A percentile compares a stretch with the other conserved stretches of the same genome.
phyloP scores from a whole-genome alignment of 2,329 filamentous ascomycete species.

The Akanthomyces muscarius region DNA sequence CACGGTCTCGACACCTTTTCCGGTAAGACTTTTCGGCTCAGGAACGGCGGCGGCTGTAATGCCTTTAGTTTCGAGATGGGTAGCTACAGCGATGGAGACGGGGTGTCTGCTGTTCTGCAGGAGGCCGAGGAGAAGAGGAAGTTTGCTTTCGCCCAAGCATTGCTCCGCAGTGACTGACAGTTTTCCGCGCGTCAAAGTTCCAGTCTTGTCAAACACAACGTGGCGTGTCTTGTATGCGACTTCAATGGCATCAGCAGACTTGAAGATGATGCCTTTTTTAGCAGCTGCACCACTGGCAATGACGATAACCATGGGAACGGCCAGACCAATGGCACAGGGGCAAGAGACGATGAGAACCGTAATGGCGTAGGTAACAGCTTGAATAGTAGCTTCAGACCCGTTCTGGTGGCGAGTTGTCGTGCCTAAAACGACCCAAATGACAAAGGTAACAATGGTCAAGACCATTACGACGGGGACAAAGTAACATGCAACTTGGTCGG shows the following conservation, averaged over 20 bases:
- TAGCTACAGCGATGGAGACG: constrained; percentile 45
- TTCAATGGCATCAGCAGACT: constrained; percentile 61
- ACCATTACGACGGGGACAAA: constrained; percentile 64
- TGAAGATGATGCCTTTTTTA: constrained; percentile 63
- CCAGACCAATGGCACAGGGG: constrained; percentile 70
- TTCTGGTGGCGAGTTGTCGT: constrained; percentile 33
- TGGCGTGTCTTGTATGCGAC: constrained; percentile 57
- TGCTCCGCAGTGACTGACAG: constrained; percentile 36
- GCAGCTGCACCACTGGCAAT: constrained; percentile 66
- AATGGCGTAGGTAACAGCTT: constrained; percentile 68
- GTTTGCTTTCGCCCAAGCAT: neutral
- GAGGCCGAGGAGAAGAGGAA: constrained; percentile 29
- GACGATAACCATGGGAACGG: constrained; percentile 74
- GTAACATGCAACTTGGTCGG: constrained; percentile 62
- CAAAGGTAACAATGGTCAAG: constrained; percentile 57
- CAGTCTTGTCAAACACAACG: constrained; percentile 78
- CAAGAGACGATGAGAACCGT: constrained; percentile 72
- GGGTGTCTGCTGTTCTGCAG: constrained; percentile 47
- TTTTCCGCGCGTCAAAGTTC: constrained; percentile 63
- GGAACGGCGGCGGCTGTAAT: constrained; percentile 23
- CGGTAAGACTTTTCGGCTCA: constrained; percentile 37
- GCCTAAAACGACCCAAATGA: constrained; percentile 62
- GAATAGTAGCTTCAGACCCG: constrained; percentile 48
- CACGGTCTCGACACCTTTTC: constrained; percentile 43
- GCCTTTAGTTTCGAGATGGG: constrained; percentile 32